Percentiles rank a stretch among this genome's conserved stretches.
Conservation (phyloP, 2,329 filamentous ascomycete genomes). For the Pleurostoma richardsiae region DNA sequence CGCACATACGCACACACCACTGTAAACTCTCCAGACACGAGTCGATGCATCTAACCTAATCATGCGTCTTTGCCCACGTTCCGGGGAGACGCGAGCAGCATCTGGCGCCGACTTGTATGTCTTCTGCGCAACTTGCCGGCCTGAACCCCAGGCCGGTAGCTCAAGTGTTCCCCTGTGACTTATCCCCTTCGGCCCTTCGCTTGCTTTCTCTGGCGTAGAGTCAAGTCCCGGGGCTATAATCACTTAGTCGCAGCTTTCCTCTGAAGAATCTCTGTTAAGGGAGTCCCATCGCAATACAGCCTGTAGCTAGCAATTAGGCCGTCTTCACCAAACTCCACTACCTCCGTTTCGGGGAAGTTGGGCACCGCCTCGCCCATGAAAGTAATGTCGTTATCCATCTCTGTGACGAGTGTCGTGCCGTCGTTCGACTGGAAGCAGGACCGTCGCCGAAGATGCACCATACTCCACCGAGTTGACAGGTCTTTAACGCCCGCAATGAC, state of each 20-base stretch:
- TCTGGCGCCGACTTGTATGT: too few relatives aligned
- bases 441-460: background rate
- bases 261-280: background rate
- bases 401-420: background rate
- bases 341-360: slow-evolving; percentile 6
- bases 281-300: background rate
- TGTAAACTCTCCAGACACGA: too few relatives aligned
- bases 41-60: too few relatives aligned
- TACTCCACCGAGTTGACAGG: background rate
- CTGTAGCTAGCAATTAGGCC: background rate
- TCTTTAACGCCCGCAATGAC: too few relatives aligned
- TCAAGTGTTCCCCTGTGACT: too few relatives aligned
- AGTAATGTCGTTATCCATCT: slow-evolving; percentile 2
- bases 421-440: background rate
- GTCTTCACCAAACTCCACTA: background rate
- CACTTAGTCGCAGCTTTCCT: slow-evolving; percentile 12
- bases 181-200: too few relatives aligned
- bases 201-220: too few relatives aligned
- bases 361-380: slow-evolving; percentile 5
- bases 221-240: background rate
- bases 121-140: too few relatives aligned
- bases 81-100: too few relatives aligned
- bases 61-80: too few relatives aligned
- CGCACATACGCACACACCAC: too few relatives aligned
- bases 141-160: too few relatives aligned